Evolutionary conservation across 1,284 basidiomycete genomes (phyloP), one percentile per base, ranked within the genome.

Genomic region (Anthracocystis setariae): DNA sequence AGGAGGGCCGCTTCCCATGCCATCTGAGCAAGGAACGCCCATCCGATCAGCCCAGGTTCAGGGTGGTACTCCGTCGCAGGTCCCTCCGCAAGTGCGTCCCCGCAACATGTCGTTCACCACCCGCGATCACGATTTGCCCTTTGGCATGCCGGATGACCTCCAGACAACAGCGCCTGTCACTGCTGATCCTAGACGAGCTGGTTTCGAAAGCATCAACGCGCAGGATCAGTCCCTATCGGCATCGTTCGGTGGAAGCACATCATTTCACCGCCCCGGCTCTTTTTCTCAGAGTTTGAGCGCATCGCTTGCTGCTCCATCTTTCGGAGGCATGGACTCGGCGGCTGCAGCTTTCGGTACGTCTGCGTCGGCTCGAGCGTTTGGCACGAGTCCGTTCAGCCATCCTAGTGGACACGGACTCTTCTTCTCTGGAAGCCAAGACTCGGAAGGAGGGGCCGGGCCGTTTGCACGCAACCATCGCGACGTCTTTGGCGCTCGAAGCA

Each of bases 61-160:
- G 2, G 45, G 53, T 38, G 62, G 61, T 18, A 51, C 53, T 4
- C 32, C 21, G 4, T 40, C 57, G 23, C 62, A 56, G 27, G 23
- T 58, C 17, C 38, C 46, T 5, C 13, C 57, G 24, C 50, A 57
- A 27, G 37, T 61, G 27, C 45, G 35, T 8, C 25, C 46, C 13
- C 64, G 56, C 8, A 51, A 53, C 33, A 46, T 49, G n/a, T 90
- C 89, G 0, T 90, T 90, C 9, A 89, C 0, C 89, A 90, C 90
- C 49, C 88, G 90, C 70, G 89, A 90, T 73, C 90, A 89, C 56
- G 91, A 92, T 67, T 90, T 93, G 71, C 87, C 89, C 0, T 90
- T 90, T 64, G 88, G 88, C 76, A 85, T 88, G 46, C 86, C 86
- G 10, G 87, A 89, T 60, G 88, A 89, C 63, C 79, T 83, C 24